Evolutionary conservation across 805 yeast species (phyloP).

Genomic region (Torulaspora quercuum): DNA sequence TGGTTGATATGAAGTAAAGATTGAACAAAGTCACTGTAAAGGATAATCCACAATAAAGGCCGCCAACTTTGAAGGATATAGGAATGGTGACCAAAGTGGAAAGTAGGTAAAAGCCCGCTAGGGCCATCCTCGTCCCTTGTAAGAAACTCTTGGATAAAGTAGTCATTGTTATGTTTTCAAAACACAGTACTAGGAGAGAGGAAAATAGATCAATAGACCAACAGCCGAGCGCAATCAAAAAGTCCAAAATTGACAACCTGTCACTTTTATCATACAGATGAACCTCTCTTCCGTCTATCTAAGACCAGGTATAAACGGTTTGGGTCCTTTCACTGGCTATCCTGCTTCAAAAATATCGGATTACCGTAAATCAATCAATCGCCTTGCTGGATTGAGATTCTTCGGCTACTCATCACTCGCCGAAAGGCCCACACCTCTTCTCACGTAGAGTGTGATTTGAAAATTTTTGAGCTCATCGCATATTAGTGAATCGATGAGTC

Average conservation of each 20-base stretch:
- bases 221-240: conserved; percentile 6
- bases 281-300: too few species aligned
- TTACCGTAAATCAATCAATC: too few species aligned
- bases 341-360: too few species aligned
- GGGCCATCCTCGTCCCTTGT: conserved; percentile 34
- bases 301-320: too few species aligned
- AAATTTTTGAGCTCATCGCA: conserved; percentile 23
- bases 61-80: conserved; percentile 90
- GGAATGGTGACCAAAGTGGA: conserved; percentile 82
- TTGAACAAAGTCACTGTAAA: conserved; percentile 71
- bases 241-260: too few species aligned
- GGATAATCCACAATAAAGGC: conserved; percentile 82
- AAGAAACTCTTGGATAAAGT: conserved; percentile 12
- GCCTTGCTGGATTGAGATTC: too few species aligned
- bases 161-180: conserved; percentile 5
- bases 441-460: conserved; percentile 16
- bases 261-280: too few species aligned
- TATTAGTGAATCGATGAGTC: too few species aligned
- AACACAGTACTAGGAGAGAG: neutral
- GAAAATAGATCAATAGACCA: conserved; percentile 7
- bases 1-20: conserved; percentile 68
- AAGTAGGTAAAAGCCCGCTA: conserved; percentile 59
- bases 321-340: too few species aligned
- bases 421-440: neutral
- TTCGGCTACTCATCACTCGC: neutral